These are phyloP conservation scores for Kodamaea ohmeri DNA, from an alignment of 1,139 yeast species.

Conservation along the genomic window DNA sequence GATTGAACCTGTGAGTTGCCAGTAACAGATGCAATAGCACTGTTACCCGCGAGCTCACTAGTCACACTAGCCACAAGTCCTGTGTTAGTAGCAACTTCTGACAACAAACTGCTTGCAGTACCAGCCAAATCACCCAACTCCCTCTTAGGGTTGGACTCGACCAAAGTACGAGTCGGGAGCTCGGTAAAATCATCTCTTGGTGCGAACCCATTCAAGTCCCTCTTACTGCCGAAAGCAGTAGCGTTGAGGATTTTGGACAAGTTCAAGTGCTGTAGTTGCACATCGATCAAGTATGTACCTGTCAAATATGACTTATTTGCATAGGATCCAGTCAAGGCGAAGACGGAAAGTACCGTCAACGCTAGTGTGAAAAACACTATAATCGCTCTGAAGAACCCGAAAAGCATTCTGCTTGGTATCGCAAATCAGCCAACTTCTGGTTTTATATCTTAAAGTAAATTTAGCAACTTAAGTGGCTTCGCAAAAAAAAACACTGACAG, in stretches of 20 bases:
- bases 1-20: constrained; percentile 5
- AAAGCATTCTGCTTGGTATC: constrained; percentile 24
- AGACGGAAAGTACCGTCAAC: constrained; percentile 32
- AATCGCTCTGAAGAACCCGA: constrained; percentile 34
- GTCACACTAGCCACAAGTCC: background rate
- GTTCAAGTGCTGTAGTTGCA: constrained; percentile 36
- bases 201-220: constrained; percentile 2
- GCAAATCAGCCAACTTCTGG: background rate
- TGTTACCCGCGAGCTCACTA: background rate
- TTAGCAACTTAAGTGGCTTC: constrained; percentile 4
- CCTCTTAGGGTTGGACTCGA: no score
- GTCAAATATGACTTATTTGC: constrained; percentile 35
- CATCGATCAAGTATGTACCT: constrained; percentile 35
- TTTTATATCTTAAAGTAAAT: no score
- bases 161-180: no score
- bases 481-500: background rate
- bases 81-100: background rate
- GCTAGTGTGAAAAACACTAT: constrained; percentile 37
- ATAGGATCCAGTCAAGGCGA: constrained; percentile 46
- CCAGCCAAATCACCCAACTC: background rate
- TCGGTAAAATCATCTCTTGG: background rate
- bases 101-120: background rate
- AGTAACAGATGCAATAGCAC: constrained; percentile 1
- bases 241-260: constrained; percentile 30
- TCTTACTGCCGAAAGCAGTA: constrained; percentile 12